These are phyloP conservation scores for Leccinum fallax DNA, from an alignment of 1,284 basidiomycete species.

Conservation along the genomic window DNA sequence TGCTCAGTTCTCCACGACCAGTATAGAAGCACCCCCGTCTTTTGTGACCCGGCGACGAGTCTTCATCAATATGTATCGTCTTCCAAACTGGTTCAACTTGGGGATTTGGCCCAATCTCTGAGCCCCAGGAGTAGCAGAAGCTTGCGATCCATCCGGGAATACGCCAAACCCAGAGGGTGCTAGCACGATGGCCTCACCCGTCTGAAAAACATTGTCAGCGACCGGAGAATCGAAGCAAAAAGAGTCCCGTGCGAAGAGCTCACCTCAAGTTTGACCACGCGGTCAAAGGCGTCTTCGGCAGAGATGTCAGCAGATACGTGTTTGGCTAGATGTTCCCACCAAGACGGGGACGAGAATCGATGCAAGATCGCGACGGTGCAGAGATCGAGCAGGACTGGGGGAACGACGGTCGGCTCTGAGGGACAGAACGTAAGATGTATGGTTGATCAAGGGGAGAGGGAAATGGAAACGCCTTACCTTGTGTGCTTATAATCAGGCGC, in stretches of 20 bases:
- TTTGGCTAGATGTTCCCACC: slow-evolving; percentile 68
- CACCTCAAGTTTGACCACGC: slow-evolving; percentile 66
- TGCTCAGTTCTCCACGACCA: slow-evolving; percentile 42
- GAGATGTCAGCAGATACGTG: slow-evolving; percentile 67
- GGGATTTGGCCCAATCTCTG: slow-evolving; percentile 26
- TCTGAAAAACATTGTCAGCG: slow-evolving; percentile 40
- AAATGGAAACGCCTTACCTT: slow-evolving; percentile 44
- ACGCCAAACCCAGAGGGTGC: slow-evolving; percentile 60
- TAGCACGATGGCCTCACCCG: slow-evolving; percentile 65
- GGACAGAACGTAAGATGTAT: background rate
- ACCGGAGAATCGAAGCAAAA: slow-evolving; percentile 5
- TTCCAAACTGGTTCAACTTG: slow-evolving; percentile 46
- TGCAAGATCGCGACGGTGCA: slow-evolving; percentile 67
- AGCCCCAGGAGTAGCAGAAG: slow-evolving; percentile 8
- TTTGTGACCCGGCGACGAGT: slow-evolving; percentile 59
- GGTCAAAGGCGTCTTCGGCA: slow-evolving; percentile 60
- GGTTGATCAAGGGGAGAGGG: background rate
- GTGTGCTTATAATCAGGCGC: slow-evolving; percentile 73
- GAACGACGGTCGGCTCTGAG: slow-evolving; percentile 73
- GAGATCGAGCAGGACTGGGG: slow-evolving; percentile 66
- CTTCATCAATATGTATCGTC: slow-evolving; percentile 58
- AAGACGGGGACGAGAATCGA: slow-evolving; percentile 71
- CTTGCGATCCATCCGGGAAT: slow-evolving; percentile 34
- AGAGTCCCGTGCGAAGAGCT: slow-evolving; percentile 5
- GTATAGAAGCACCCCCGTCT: slow-evolving; percentile 65